phyloP scores from a whole-genome alignment of 805 yeast genomes.

The Metschnikowia arizonensis region DNA sequence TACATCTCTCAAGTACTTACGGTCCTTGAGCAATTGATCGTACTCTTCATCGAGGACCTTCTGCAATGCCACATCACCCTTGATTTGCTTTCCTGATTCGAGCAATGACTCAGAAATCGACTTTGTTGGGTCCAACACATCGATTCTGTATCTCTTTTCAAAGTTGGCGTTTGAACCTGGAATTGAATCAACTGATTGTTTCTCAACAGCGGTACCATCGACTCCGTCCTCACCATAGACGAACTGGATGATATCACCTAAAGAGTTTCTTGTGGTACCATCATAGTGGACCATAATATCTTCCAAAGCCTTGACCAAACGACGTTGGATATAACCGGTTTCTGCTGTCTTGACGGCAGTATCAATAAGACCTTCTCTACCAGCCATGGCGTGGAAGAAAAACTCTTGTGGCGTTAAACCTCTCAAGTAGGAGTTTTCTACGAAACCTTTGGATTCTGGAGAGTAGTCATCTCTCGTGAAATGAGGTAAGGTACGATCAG shows the following conservation, averaged over 20 bases:
- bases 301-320: slow-evolving; percentile 93
- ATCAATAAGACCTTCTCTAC: slow-evolving; percentile 98
- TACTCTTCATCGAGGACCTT: slow-evolving; percentile 78
- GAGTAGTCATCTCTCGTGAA: slow-evolving; percentile 98
- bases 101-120: slow-evolving; percentile 67
- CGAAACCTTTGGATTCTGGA: slow-evolving; percentile 98
- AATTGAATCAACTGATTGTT: slow-evolving; percentile 90
- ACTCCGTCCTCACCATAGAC: slow-evolving; percentile 98
- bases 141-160: slow-evolving; percentile 80
- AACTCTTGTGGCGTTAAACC: slow-evolving; percentile 97
- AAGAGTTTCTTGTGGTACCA: slow-evolving; percentile 95
- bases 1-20: slow-evolving; percentile 69
- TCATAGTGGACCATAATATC: slow-evolving; percentile 98
- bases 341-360: slow-evolving; percentile 99
- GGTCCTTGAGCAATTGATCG: slow-evolving; percentile 69
- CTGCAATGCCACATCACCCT: slow-evolving; percentile 86
- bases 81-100: slow-evolving; percentile 86
- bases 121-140: slow-evolving; percentile 64
- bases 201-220: slow-evolving; percentile 97
- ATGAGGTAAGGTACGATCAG: slow-evolving; percentile 95
- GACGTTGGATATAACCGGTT: slow-evolving; percentile 97
- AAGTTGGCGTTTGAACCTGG: slow-evolving; percentile 87
- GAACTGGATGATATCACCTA: slow-evolving; percentile 95
- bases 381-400: slow-evolving; percentile 96
- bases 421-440: slow-evolving; percentile 88